These are phyloP conservation scores for Mycocentrospora acerina DNA, from an alignment of 2,329 filamentous ascomycete genomes.

Conservation along the genomic window DNA sequence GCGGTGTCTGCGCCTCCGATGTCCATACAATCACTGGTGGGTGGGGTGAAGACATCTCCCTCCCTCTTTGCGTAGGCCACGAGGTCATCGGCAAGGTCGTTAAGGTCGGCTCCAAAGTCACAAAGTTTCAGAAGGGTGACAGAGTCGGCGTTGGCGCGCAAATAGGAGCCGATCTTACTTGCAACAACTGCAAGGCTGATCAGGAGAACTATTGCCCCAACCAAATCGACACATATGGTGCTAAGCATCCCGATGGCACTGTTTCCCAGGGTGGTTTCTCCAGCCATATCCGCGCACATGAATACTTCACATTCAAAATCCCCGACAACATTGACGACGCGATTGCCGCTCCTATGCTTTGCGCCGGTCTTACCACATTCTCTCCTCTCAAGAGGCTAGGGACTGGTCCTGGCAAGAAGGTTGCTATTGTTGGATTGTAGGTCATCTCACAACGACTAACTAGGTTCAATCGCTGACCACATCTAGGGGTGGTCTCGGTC, in stretches of 20 bases:
- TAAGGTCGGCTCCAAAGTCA: slow-evolving; percentile 54
- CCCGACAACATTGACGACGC: slow-evolving; percentile 65
- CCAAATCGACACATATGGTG: slow-evolving; percentile 52
- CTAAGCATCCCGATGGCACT: slow-evolving; percentile 58
- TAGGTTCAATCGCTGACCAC: slow-evolving; percentile 9
- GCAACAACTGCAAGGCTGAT: slow-evolving; percentile 54
- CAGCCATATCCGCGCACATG: slow-evolving; percentile 70
- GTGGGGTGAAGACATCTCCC: slow-evolving; percentile 63
- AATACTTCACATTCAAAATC: slow-evolving; percentile 75
- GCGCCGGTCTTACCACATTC: slow-evolving; percentile 79
- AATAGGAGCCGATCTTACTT: slow-evolving; percentile 52
- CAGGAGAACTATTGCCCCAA: slow-evolving; percentile 58
- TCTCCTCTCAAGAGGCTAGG: slow-evolving; percentile 76
- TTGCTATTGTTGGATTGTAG: slow-evolving; percentile 69
- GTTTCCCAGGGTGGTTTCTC: slow-evolving; percentile 68
- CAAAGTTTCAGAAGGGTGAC: slow-evolving; percentile 49
- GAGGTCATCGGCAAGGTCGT: slow-evolving; percentile 55
- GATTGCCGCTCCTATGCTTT: slow-evolving; percentile 77
- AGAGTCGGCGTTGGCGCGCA: slow-evolving; percentile 55
- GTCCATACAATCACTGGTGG: slow-evolving; percentile 56
- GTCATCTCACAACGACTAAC: slow-evolving; percentile 17
- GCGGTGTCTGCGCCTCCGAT: slow-evolving; percentile 52
- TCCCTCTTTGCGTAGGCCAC: slow-evolving; percentile 68
- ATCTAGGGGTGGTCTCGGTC: slow-evolving; percentile 50
- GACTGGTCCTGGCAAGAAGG: slow-evolving; percentile 74